Evolutionary conservation across 2,329 filamentous ascomycete genomes (phyloP).

Genomic region (Geosmithia putterillii): DNA sequence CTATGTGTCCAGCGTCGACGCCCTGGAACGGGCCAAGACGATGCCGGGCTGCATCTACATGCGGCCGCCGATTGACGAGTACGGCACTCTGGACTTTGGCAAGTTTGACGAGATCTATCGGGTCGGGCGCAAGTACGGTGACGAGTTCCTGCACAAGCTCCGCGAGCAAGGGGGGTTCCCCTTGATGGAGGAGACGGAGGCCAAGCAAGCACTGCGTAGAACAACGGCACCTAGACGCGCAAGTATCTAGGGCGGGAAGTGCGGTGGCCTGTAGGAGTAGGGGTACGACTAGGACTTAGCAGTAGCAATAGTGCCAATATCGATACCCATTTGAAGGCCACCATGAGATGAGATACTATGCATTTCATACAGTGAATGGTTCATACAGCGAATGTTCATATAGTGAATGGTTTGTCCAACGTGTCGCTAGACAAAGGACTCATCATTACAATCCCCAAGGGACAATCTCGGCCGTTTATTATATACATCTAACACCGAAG

Average conservation of each 20-base stretch:
- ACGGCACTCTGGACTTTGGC: slow-evolving; percentile 89
- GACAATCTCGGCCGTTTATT: too few relatives aligned
- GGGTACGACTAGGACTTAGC: too few relatives aligned
- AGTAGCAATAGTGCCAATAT: too few relatives aligned
- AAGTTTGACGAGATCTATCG: slow-evolving; percentile 97
- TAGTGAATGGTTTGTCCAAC: too few relatives aligned
- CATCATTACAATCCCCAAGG: too few relatives aligned
- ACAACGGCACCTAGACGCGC: slow-evolving; percentile 71
- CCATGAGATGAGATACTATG: too few relatives aligned
- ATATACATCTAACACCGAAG: too few relatives aligned
- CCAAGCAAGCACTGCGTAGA: slow-evolving; percentile 62
- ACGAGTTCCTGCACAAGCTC: slow-evolving; percentile 65
- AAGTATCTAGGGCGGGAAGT: slow-evolving; percentile 61
- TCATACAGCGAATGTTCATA: too few relatives aligned
- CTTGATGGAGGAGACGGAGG: slow-evolving; percentile 58
- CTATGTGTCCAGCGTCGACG: slow-evolving; percentile 91
- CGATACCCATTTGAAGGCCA: too few relatives aligned
- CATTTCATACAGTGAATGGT: too few relatives aligned
- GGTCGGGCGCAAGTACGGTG: slow-evolving; percentile 77
- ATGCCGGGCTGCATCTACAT: slow-evolving; percentile 91
- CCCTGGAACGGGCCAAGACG: slow-evolving; percentile 82
- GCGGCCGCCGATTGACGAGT: slow-evolving; percentile 85
- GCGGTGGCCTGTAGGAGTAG: too few relatives aligned
- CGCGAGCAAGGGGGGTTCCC: slow-evolving; percentile 67
- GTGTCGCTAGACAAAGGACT: too few relatives aligned